phyloP scores from a whole-genome alignment of 2,329 filamentous ascomycete species.

The Atkinsonella hypoxylon region DNA sequence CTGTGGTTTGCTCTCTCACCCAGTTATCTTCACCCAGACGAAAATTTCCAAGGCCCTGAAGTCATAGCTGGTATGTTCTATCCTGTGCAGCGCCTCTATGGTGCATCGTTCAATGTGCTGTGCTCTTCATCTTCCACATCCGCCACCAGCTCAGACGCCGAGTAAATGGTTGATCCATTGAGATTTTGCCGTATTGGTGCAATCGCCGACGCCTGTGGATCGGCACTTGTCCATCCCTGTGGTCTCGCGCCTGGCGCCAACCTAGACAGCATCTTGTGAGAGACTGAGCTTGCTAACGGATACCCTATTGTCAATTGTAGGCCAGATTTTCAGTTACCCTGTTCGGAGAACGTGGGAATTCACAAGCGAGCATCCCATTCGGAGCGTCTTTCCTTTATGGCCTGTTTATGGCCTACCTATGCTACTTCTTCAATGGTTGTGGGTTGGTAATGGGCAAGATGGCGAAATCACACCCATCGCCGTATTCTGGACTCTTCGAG shows the following conservation, averaged over 20 bases:
- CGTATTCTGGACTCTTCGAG: constrained; percentile 80
- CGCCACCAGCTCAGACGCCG: background rate
- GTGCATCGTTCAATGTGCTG: background rate
- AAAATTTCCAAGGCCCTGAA: constrained; percentile 98
- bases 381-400: constrained; percentile 95
- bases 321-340: constrained; percentile 85
- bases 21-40: constrained; percentile 95
- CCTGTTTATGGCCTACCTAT: constrained; percentile 89
- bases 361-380: constrained; percentile 74
- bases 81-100: background rate
- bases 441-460: constrained; percentile 69
- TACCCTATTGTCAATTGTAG: constrained; percentile 31
- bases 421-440: constrained; percentile 84
- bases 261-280: background rate
- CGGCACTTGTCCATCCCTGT: background rate
- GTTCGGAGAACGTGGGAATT: constrained; percentile 94
- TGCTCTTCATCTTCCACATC: background rate
- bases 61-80: constrained; percentile 73
- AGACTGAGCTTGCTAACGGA: background rate
- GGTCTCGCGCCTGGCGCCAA: background rate
- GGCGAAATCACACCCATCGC: constrained; percentile 69
- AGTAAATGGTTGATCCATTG: background rate
- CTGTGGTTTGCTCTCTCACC: constrained; percentile 89
- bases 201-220: background rate
- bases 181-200: no score